Base-by-base conservation (phyloP, 2,329 filamentous ascomycete species). In the Mariannaea sp. region DNA sequence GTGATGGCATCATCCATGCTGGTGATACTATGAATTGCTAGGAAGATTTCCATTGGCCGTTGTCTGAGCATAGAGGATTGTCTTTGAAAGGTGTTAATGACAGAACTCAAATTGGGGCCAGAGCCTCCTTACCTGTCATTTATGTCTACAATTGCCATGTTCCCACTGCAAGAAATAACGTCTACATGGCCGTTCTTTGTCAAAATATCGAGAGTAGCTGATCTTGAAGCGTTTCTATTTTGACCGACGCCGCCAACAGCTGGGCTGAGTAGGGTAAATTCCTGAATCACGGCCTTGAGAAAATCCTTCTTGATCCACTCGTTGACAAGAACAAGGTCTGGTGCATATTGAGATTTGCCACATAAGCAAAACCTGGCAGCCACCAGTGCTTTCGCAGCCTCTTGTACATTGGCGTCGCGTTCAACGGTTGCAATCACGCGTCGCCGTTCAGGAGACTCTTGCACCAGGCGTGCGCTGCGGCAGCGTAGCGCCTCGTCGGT, bases 291-390 rank as follows among this genome's bases (percentile, higher is more conserved):
- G n/a, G 51, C 51, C 53, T 0, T 56, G 32, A 3, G 61, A n/a
- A 3, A 64, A 20, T 64, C 61, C 9, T 60, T 65, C 36, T 63
- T 65, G 3, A 63, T 57, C 49, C 54, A 64, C 13, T 64, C 61
- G 2, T 64, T 65, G 1, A 64, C 61, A 0, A 63, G 43, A 0
- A 64, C 57, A 0, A 64, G 39, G 1, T 64, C 61, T 7, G 61
- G 61, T 0, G 61, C 61, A 16, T 64, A 65, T 0, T 61, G 55
- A 0, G 61, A 56, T 36, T 51, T 62, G 2, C 61, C 61, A 5
- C 51, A 48, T 0, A 62, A 30, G 3, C 48, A 49, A 8, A 64
- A 64, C 1, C 61, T 59, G 2, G 61, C 46, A 0, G 57, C 46
- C 2, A 60, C 43, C 0, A 64, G 45, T 1, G 55, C 57, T 14